Base-by-base conservation (phyloP, 78 protist species). In the Dictyostelium intermedium region DNA sequence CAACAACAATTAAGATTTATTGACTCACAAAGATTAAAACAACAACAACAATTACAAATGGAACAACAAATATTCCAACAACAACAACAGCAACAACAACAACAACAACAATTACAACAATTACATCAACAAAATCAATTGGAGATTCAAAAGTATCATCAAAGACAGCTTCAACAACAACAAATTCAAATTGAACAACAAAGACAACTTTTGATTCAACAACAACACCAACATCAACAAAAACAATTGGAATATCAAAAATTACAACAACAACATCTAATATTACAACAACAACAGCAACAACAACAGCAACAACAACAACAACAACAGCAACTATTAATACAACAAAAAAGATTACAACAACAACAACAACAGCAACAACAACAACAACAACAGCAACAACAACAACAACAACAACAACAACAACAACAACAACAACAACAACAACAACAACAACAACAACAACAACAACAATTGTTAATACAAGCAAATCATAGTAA, bases 151-250 rank as follows among this genome's bases (percentile, higher is more conserved):
- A 66, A 27, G 7, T 27, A 66, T 27, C 74, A 66, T 66, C 74
- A 66, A 66, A 66, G 35, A 66, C 74, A 66, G 27, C 74, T 66
- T 66, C 39, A 66, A n/a, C 74, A 66, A 66, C 74, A 66, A 66
- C 74, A 66, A 66, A 9, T 66, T 66, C 39, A 66, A 66, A 11
- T 66, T 11, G 74, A 66, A 66, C 32, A 66, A 66, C 74, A 66
- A 66, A 66, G 35, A 27, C 74, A 66, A 66, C 34, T 27, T 27
- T 66, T 66, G 11, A 9, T 30, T 27, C 34, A 66, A 9, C 74
- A 66, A 66, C 74, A 66, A 66, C 35, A 66, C 10, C 74, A 66
- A 27, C 74, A 63, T 2, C 73, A 63, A 63, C 73, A 63, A 63
- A 30, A 66, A 25, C 74, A 25, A 66, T 3, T 27, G 34, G 74